Conservation (phyloP, 2,329 filamentous ascomycete genomes). For the Sporothrix variecibatus region DNA sequence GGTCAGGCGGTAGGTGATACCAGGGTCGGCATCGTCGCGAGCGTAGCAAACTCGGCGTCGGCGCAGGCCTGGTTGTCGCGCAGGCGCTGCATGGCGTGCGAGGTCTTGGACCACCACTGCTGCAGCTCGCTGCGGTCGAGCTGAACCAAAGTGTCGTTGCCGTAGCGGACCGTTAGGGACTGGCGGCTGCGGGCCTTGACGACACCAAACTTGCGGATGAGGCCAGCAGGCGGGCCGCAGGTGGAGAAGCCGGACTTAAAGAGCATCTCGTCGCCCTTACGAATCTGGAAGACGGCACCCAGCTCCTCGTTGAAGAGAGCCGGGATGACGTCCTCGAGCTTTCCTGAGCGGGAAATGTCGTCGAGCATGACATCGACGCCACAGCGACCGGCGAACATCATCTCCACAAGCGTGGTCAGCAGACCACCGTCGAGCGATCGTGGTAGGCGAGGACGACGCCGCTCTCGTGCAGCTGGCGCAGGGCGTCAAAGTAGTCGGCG, state of each 20-base stretch:
- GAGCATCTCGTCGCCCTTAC: constrained; percentile 76
- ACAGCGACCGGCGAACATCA: constrained; percentile 96
- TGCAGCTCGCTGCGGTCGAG: constrained; percentile 74
- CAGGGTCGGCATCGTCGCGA: constrained; percentile 76
- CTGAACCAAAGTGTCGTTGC: constrained; percentile 66
- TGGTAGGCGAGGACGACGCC: constrained; percentile 84
- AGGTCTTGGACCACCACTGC: constrained; percentile 85
- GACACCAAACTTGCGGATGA: constrained; percentile 82
- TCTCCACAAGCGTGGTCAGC: constrained; percentile 87
- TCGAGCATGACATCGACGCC: constrained; percentile 86
- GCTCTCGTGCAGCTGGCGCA: constrained; percentile 63
- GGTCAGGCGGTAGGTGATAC: constrained; percentile 79
- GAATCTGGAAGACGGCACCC: constrained; percentile 93
- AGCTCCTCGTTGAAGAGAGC: constrained; percentile 95
- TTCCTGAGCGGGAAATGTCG: constrained; percentile 63
- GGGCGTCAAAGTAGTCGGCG: constrained; percentile 86
- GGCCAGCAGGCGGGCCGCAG: constrained; percentile 76
- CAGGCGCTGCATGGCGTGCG: constrained; percentile 85
- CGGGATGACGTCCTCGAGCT: constrained; percentile 66
- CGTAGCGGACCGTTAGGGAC: constrained; percentile 73
- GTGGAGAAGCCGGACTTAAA: constrained; percentile 92
- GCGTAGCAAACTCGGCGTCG: constrained; percentile 75
- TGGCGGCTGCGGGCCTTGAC: constrained; percentile 71
- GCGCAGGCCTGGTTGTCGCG: constrained; percentile 87
- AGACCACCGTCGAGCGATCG: constrained; percentile 89